phyloP scores from a whole-genome alignment of 345 rosid species.

The Moricandia moricandioides region DNA sequence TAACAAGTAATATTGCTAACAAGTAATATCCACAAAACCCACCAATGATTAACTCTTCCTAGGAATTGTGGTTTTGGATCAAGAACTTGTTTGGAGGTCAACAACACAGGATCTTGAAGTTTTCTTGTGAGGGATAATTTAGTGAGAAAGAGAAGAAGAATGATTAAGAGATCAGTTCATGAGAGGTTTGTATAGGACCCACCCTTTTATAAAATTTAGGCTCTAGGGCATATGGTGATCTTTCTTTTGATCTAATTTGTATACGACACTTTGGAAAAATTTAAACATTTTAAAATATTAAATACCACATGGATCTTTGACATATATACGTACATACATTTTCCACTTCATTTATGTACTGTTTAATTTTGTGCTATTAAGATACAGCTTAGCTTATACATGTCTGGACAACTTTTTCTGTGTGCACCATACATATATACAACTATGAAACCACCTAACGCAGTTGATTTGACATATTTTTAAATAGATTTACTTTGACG shows the following conservation, averaged over 20 bases:
- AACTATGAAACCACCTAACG: slow-evolving; percentile 28
- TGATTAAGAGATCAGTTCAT: not conserved
- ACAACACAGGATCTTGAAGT: slow-evolving; percentile 5
- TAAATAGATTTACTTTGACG: not conserved
- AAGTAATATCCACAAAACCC: not conserved
- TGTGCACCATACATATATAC: slow-evolving; percentile 16
- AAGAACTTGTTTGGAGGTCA: not conserved
- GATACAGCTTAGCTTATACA: slow-evolving; percentile 27
- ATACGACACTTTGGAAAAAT: slow-evolving; percentile 7
- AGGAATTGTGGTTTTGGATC: not conserved
- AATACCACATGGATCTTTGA: slow-evolving; percentile 30
- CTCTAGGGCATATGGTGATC: slow-evolving; percentile 28
- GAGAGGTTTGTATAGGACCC: slow-evolving; percentile 34
- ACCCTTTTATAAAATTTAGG: slow-evolving; percentile 31
- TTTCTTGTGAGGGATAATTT: slow-evolving; percentile 4
- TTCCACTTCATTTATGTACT: slow-evolving; percentile 18
- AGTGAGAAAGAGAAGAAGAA: slow-evolving; percentile 9
- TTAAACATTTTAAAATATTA: not conserved
- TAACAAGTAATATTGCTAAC: too few species aligned
- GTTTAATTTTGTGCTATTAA: slow-evolving; percentile 14
- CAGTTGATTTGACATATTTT: not conserved
- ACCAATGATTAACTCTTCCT: slow-evolving; percentile 13
- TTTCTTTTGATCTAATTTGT: slow-evolving; percentile 24
- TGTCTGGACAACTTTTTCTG: not conserved
- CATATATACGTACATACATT: slow-evolving; percentile 12